Percentiles rank a stretch among this genome's conserved stretches.
phyloP scores from a whole-genome alignment of 1,139 yeast genomes.

The Tardiomyces blankii region DNA sequence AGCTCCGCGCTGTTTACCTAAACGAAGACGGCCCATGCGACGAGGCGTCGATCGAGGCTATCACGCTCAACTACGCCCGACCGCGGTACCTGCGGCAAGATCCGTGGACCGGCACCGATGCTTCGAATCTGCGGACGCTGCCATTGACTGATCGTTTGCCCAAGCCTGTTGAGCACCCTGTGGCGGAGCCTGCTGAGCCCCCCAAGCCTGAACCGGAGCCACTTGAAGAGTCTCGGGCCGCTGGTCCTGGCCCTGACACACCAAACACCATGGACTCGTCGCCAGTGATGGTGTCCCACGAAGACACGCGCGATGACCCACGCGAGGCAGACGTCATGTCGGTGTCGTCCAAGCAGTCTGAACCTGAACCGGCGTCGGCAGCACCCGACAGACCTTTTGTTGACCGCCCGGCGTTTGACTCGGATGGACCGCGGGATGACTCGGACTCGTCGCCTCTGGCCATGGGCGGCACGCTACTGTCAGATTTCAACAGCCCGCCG shows the following conservation, averaged over 20 bases:
- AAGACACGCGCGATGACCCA: neutral
- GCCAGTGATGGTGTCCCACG: neutral
- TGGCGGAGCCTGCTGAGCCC: no score
- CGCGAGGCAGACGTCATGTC: neutral
- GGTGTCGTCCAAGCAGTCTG: neutral
- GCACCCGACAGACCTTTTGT: neutral
- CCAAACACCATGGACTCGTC: neutral
- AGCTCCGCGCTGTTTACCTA: neutral
- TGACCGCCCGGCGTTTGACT: neutral
- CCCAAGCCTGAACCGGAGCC: no score
- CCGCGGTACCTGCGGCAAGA: neutral
- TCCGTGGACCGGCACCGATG: neutral
- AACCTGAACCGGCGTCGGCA: neutral
- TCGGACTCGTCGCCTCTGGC: neutral
- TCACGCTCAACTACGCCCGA: neutral
- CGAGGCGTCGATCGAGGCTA: neutral
- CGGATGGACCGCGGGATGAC: neutral
- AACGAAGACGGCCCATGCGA: neutral
- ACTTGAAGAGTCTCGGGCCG: no score
- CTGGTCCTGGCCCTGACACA: no score
- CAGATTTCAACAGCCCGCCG: neutral
- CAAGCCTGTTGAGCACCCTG: neutral
- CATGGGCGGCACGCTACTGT: neutral
- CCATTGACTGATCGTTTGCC: neutral
- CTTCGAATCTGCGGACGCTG: neutral